Evolutionary conservation across 306 rosid species (phyloP), one percentile per base, ranked within the genome.

Genomic region (Oemleria cerasiformis): DNA sequence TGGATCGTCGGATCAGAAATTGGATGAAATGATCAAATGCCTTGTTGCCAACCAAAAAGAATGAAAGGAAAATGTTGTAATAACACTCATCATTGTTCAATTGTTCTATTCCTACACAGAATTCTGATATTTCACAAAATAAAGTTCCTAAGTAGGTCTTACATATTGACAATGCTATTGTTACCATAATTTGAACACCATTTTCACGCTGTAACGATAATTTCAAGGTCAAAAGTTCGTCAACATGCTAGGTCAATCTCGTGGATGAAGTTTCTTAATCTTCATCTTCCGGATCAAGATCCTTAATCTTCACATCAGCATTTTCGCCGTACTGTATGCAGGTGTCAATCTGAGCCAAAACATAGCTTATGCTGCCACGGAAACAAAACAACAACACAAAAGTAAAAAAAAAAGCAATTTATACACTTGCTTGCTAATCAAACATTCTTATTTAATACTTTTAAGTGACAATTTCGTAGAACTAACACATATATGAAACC

Each of bases 261-360:
- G n/a, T 9, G 48, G 8, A 67, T 67, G 59, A 67, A 67, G 45
- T 8, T 49, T 59, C 71, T 67, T 67, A 5, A 67, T 11, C 71
- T 67, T 8, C 63, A 20, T 55, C 60, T 55, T 56, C 62, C 34
- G 60, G 73, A 69, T 54, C 73, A 70, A 70, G 56, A 41, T 56
- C 74, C 74, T 70, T 70, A 5, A 70, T 12, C 74, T 70, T 70
- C 42, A 70, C 74, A 17, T 70, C 74, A 12, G 74, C 74, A 56
- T 70, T 54, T 56, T 70, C 74, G 21, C 74, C 74, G 0, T 13
- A 70, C 42, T 70, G 74, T 21, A 70, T 70, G 5, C 54, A 70
- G 54, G 74, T 70, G 57, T 70, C 74, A 30, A 70, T 70, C 19
- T 70, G 74, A 0, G 74, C 54, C 54, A 70, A 4, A 5, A 70